Conservation (phyloP, 2,329 filamentous ascomycete genomes). For the Diplodia seriata region DNA sequence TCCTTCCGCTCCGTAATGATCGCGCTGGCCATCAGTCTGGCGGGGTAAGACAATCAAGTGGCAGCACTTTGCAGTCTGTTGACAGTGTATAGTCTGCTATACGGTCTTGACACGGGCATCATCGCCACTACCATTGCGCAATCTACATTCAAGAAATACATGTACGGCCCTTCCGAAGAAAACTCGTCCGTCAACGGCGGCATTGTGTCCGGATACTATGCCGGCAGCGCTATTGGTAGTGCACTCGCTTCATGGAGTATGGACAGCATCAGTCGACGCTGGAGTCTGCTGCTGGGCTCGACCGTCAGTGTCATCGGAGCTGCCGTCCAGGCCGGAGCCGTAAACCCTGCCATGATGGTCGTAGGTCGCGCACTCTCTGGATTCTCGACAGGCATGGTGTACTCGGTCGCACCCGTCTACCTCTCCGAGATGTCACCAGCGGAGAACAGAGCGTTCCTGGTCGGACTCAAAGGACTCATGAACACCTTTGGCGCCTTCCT, state of each 20-base stretch:
- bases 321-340: constrained; percentile 34
- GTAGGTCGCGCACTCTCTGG: constrained; percentile 6
- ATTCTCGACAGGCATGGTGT: constrained; percentile 18
- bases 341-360: constrained; percentile 20
- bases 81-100: background rate
- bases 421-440: constrained; percentile 10
- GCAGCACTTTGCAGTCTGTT: background rate
- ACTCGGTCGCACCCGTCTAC: background rate
- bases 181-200: constrained; percentile 41
- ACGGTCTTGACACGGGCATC: constrained; percentile 38
- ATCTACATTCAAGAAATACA: constrained; percentile 43
- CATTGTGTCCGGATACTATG: constrained; percentile 47
- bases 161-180: constrained; percentile 41
- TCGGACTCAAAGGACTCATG: constrained; percentile 17
- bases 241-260: constrained; percentile 44
- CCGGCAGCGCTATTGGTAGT: constrained; percentile 43
- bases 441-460: constrained; percentile 1
- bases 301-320: constrained; percentile 38
- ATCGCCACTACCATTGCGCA: constrained; percentile 47
- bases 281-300: constrained; percentile 39
- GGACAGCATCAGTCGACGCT: constrained; percentile 47
- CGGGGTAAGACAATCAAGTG: background rate
- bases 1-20: constrained; percentile 5
- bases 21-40: constrained; percentile 1
- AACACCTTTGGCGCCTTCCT: constrained; percentile 47